Conservation (phyloP, 164 flowering plant species). For the Amborella trichopoda region DNA sequence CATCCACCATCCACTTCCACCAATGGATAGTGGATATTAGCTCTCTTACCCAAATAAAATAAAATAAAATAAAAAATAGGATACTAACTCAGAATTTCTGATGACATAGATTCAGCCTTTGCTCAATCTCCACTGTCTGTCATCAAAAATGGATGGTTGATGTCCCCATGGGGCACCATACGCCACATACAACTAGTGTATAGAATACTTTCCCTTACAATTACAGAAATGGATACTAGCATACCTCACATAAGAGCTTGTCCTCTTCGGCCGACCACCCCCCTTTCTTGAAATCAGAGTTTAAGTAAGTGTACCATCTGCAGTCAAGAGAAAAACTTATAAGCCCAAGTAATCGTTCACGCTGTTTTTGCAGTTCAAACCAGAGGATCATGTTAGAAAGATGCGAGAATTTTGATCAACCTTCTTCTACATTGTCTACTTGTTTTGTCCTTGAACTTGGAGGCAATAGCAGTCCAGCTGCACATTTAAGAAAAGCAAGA, state of each 20-base stretch:
- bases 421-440: slow-evolving; percentile 93
- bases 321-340: slow-evolving; percentile 1
- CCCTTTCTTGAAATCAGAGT: slow-evolving; percentile 93
- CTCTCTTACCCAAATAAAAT: too few relatives aligned
- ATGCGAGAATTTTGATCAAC: slow-evolving; percentile 17
- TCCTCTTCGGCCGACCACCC: slow-evolving; percentile 99
- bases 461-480: slow-evolving; percentile 89
- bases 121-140: too few relatives aligned
- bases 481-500: slow-evolving; percentile 8
- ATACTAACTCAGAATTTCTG: too few relatives aligned
- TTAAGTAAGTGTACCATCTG: slow-evolving; percentile 95
- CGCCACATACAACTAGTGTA: too few relatives aligned
- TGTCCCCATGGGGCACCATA: too few relatives aligned
- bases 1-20: too few relatives aligned
- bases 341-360: not conserved
- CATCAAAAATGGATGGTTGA: too few relatives aligned
- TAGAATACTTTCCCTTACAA: too few relatives aligned
- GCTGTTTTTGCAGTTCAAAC: not conserved
- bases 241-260: slow-evolving; percentile 84
- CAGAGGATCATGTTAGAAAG: not conserved
- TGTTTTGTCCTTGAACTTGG: slow-evolving; percentile 84
- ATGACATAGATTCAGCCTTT: too few relatives aligned
- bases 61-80: too few relatives aligned
- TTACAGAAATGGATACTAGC: too few relatives aligned
- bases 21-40: too few relatives aligned